These are phyloP conservation scores for Geopyxis carbonaria DNA, from an alignment of 495 filamentous ascomycete species.

Conservation along the genomic window DNA sequence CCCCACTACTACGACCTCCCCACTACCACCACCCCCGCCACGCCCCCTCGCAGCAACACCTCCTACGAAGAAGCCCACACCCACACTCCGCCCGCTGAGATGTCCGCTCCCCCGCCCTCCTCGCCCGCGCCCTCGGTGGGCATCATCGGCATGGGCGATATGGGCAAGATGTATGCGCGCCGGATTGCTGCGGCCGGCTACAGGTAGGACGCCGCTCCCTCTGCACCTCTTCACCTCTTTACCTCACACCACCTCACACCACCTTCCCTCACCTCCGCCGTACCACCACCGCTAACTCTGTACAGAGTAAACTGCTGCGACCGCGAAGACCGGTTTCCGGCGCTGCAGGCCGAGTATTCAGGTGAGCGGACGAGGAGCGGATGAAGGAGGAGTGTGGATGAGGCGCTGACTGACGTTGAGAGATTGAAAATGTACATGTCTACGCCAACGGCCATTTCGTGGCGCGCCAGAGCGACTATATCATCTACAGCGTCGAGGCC, in stretches of 20 bases:
- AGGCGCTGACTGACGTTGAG: constrained; percentile 13
- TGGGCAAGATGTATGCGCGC: constrained; percentile 98
- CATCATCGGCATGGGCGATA: constrained; percentile 97
- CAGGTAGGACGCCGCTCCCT: constrained; percentile 47
- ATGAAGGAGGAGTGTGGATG: constrained; percentile 4
- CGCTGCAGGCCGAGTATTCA: constrained; percentile 57
- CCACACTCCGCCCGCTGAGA: too few relatives aligned
- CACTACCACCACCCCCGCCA: too few relatives aligned
- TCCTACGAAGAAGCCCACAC: neutral
- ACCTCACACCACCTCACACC: too few relatives aligned
- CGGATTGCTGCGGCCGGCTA: constrained; percentile 76
- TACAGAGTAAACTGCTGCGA: constrained; percentile 87
- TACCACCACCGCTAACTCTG: too few relatives aligned
- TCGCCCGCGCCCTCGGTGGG: constrained; percentile 37
- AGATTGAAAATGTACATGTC: constrained; percentile 45
- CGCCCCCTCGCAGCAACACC: neutral
- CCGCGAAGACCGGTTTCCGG: constrained; percentile 63
- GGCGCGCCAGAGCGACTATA: constrained; percentile 85
- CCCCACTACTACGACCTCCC: too few relatives aligned
- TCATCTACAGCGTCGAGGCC: constrained; percentile 95
- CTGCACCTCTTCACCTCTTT: neutral
- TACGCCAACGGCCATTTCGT: constrained; percentile 86
- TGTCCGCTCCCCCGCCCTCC: neutral
- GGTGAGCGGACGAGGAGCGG: constrained; percentile 38
- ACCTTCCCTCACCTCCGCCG: too few relatives aligned